A percentile compares a stretch with the other conserved stretches of the same genome.
phyloP scores from a whole-genome alignment of 2,329 filamentous ascomycete genomes.

The Stachybotrys chartarum region DNA sequence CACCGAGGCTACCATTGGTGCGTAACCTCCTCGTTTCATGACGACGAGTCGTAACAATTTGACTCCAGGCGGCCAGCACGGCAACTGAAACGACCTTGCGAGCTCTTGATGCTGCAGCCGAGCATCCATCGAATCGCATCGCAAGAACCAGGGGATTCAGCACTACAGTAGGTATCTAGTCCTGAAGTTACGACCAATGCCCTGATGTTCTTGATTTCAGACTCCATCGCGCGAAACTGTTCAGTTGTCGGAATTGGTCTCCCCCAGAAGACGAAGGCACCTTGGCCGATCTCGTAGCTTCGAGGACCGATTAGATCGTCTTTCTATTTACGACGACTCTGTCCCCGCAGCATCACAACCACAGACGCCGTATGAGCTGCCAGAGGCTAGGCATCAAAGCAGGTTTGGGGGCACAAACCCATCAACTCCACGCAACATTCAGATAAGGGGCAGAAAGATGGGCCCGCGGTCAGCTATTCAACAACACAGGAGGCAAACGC shows the following conservation, averaged over 20 bases:
- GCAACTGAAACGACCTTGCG: neutral
- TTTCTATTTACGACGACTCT: slow-evolving; percentile 12
- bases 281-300: neutral
- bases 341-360: slow-evolving; percentile 9
- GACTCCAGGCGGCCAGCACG: neutral
- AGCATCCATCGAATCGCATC: neutral
- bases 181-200: neutral
- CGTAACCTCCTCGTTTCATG: neutral
- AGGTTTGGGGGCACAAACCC: slow-evolving; percentile 4
- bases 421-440: neutral
- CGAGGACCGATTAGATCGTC: neutral
- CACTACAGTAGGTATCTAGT: neutral
- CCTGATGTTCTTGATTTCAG: neutral
- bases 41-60: neutral
- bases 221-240: neutral
- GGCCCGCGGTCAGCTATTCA: no score
- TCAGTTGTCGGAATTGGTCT: neutral
- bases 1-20: neutral
- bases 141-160: neutral
- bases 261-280: neutral
- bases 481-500: no score
- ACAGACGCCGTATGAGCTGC: slow-evolving; percentile 13
- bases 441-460: neutral
- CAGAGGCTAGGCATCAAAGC: slow-evolving; percentile 15
- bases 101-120: no score